These are phyloP conservation scores for Marasmius sp. DNA, from an alignment of 1,284 basidiomycete species.

Conservation along the genomic window DNA sequence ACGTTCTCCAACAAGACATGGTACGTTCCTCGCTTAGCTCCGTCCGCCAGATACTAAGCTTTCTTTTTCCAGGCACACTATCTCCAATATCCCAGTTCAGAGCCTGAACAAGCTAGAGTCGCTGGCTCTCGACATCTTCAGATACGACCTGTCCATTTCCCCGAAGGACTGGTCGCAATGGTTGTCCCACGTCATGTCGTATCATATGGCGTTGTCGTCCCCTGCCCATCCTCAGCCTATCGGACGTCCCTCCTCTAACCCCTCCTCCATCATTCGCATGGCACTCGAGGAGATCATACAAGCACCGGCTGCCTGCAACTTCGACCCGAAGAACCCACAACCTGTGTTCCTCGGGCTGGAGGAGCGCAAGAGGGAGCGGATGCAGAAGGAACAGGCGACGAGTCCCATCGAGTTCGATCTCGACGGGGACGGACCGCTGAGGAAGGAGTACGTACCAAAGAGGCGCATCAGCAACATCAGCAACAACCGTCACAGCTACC, in stretches of 20 bases:
- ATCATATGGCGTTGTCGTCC: conserved; percentile 62
- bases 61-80: conserved; percentile 60
- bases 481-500: conserved; percentile 24
- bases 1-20: conserved; percentile 93
- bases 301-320: conserved; percentile 35
- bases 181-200: conserved; percentile 60
- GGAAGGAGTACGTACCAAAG: conserved; percentile 76
- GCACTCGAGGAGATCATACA: conserved; percentile 68
- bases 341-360: conserved; percentile 73
- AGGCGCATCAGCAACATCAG: conserved; percentile 49
- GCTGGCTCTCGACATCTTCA: conserved; percentile 66
- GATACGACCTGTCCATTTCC: conserved; percentile 67
- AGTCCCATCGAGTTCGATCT: conserved; percentile 71
- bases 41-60: conserved; percentile 2
- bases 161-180: conserved; percentile 65
- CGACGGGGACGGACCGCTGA: conserved; percentile 76
- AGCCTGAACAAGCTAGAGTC: conserved; percentile 70
- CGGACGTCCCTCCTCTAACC: conserved; percentile 69
- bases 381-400: conserved; percentile 40
- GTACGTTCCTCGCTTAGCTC: conserved; percentile 41
- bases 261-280: conserved; percentile 63
- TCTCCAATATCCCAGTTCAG: conserved; percentile 70
- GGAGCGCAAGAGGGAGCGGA: conserved; percentile 52
- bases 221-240: conserved; percentile 71
- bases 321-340: conserved; percentile 38